Base-by-base conservation (phyloP, 345 rosid species). In the Eucalyptus polyanthemos region DNA sequence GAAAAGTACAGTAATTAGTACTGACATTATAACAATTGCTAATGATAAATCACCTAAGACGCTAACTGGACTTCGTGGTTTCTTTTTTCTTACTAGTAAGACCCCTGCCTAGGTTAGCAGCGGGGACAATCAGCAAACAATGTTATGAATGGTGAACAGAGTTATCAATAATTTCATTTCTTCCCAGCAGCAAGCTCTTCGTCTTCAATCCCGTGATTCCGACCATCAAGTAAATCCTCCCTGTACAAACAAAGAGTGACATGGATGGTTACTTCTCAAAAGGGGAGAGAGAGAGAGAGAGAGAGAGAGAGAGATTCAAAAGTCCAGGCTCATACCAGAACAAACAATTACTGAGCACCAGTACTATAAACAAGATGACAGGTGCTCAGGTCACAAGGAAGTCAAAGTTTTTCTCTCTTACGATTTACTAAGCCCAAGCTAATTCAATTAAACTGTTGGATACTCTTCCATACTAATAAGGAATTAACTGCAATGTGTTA, bases 191-290 rank as follows among this genome's bases (percentile, higher is more conserved):
- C 25, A 15, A 87, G 44, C 80, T 89, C 89, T 56, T 81, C 93
- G 89, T 94, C 95, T 89, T 93, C 95, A 90, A 91, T 88, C 72
- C 90, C 88, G 6, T 90, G 88, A 53, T 95, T 92, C 50, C 92
- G 93, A 22, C 92, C 92, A 86, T 92, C 93, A 88, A 93, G 92
- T 87, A 91, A 86, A 90, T 96, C 94, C 94, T 97, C 97, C 97
- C 99, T 97, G 95, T 53, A 81, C 37, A 92, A 89, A 88, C 85
- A 93, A 88, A 65, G 60, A 29, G 29, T 67, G 11, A 51, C 37
- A 29, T 13, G 56, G 85, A 17, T n/a, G 14, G 56, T 88, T 50
- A 67, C 53, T 47, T 21, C 89, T 17, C 45, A 17, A 50, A 58
- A 24, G 16, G 9, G 4, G 49, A 2, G 29, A 54, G 25, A 27